Conservation (phyloP, 2,329 filamentous ascomycete genomes). For the Cryphonectria naterciae region DNA sequence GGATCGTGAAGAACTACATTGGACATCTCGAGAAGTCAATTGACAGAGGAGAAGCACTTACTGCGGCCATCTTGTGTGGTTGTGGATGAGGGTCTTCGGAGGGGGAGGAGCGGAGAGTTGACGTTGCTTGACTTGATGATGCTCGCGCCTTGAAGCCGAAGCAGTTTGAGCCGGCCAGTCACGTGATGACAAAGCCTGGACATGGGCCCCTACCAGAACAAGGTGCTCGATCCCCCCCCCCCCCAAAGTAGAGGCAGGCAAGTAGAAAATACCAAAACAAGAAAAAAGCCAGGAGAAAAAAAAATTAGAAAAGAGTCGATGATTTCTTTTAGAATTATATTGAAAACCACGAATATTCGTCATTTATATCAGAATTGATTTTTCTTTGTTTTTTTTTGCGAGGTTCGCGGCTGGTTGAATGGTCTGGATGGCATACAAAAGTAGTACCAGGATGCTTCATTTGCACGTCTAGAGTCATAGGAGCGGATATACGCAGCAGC, state of each 20-base stretch:
- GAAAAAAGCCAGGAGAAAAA: background rate
- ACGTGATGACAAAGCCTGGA: constrained; percentile 15
- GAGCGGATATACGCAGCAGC: background rate
- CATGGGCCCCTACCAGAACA: background rate
- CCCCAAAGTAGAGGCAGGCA: background rate
- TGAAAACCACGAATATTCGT: background rate
- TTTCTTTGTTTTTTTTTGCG: background rate
- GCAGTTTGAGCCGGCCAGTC: constrained; percentile 18
- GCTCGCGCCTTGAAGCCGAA: constrained; percentile 18
- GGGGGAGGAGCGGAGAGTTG: constrained; percentile 47
- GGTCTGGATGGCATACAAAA: too few species aligned
- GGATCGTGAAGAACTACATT: background rate
- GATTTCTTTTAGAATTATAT: background rate
- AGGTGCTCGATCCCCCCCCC: background rate
- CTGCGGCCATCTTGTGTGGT: constrained; percentile 66
- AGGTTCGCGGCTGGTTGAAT: background rate
- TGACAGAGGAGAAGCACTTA: constrained; percentile 46
- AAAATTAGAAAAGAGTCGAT: background rate
- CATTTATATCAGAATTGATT: background rate
- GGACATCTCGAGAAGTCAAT: constrained; percentile 32
- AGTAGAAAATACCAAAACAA: background rate
- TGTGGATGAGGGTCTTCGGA: constrained; percentile 24
- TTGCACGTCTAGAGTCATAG: constrained; percentile 1
- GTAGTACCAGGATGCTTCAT: background rate
- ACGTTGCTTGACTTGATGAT: constrained; percentile 17